Evolutionary conservation across 2,329 filamentous ascomycete genomes (phyloP).

Genomic region (Penicillium aurantiogriseum): DNA sequence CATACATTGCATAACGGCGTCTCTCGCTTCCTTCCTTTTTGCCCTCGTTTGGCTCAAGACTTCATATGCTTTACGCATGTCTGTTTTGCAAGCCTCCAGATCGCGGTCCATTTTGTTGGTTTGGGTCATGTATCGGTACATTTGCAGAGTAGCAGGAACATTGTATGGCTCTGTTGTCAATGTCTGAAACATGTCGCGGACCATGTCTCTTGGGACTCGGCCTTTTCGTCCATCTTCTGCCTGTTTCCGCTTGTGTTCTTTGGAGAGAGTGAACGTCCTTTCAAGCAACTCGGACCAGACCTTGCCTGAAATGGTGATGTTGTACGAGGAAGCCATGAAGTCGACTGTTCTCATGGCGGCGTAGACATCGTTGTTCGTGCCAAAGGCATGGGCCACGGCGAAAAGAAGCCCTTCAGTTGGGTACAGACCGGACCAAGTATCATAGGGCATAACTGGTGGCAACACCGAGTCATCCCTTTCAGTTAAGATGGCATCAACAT

Average conservation of each 20-base stretch:
- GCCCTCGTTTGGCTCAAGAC: conserved; percentile 30
- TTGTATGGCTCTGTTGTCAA: conserved; percentile 61
- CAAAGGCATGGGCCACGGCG: conserved; percentile 66
- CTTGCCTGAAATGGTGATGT: conserved; percentile 54
- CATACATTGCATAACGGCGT: conserved; percentile 27
- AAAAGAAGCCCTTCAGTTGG: conserved; percentile 62
- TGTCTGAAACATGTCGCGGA: conserved; percentile 56
- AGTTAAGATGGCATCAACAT: conserved; percentile 44
- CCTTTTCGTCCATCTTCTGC: conserved; percentile 20
- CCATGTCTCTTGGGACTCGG: conserved; percentile 43
- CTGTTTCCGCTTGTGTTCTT: conserved; percentile 20
- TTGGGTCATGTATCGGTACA: conserved; percentile 47
- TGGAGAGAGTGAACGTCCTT: conserved; percentile 62
- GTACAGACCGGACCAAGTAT: conserved; percentile 52
- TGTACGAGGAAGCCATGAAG: conserved; percentile 60
- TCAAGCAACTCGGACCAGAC: conserved; percentile 68
- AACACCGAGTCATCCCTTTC: conserved; percentile 33
- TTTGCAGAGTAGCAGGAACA: conserved; percentile 56
- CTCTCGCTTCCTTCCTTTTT: conserved; percentile 28
- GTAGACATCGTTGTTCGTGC: conserved; percentile 63
- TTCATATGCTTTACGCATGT: conserved; percentile 33
- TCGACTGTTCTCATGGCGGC: conserved; percentile 61
- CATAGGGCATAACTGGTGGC: conserved; percentile 42
- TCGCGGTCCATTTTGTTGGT: conserved; percentile 20
- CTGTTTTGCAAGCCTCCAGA: conserved; percentile 24